Evolutionary conservation across 768 basidiomycete genomes (phyloP), one percentile per base, ranked within the genome.

Genomic region (Hygrocybe coccinea): DNA sequence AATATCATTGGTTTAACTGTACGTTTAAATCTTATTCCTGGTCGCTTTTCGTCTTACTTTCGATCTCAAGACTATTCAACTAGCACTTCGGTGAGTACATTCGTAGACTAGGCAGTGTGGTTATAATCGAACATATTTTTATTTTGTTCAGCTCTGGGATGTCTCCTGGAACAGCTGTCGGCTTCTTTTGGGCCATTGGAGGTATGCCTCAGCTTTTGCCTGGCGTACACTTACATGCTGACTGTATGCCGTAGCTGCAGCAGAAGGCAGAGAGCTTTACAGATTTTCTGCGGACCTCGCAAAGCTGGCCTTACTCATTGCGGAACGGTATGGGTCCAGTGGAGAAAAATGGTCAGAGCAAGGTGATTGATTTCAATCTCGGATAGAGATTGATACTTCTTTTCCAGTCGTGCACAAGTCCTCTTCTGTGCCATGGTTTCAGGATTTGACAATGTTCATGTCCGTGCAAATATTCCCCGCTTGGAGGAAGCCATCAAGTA

Each of bases 131-230:
- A 59, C 19, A n/a, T n/a, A n/a, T n/a, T 19, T 14, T 3, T 21
- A 6, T 3, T 12, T 36, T 22, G 37, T 50, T 44, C 52, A 87
- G 84, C 24, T 80, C 77, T 53, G 87, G 86, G 5, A 84, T 89
- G 75, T 78, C 83, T 6, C 79, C 85, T 14, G 85, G 85, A 4
- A 83, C 84, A 7, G 81, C 84, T 0, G 67, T 85, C 15, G 87
- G 87, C 5, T 85, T 89, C 67, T 85, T 88, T 63, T 88, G 84
- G 84, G 79, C 82, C 12, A 69, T 86, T 5, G 81, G 80, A 65
- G 83, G 85, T 84, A 61, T 25, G 67, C 15, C 37, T 25, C 34
- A 11, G 36, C 41, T 19, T 52, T 38, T 14, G 19, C 47, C 47
- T 25, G 41, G 10, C 5, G 44, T 29, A 22, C 12, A 5, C 6